phyloP scores from a whole-genome alignment of 768 basidiomycete genomes.

The Pisolithus tinctorius region DNA sequence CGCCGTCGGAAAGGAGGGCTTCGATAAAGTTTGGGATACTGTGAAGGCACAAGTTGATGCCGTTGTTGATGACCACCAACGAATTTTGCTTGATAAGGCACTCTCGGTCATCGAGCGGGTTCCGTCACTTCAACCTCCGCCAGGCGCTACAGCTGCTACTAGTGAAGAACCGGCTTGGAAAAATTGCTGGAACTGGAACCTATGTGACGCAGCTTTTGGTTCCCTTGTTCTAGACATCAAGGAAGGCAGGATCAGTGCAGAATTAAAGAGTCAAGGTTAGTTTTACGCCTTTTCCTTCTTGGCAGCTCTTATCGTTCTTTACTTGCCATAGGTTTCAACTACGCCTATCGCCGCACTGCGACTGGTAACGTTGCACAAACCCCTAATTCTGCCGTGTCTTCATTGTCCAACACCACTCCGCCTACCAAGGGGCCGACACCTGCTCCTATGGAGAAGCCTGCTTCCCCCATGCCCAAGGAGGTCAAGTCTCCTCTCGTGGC shows the following conservation, averaged over 20 bases:
- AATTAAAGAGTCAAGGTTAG: slow-evolving; percentile 87
- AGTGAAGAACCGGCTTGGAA: slow-evolving; percentile 95
- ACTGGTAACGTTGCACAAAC: slow-evolving; percentile 48
- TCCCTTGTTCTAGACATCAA: slow-evolving; percentile 82
- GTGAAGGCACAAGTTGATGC: slow-evolving; percentile 88
- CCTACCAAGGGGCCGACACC: slow-evolving; percentile 29
- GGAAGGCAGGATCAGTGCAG: slow-evolving; percentile 87
- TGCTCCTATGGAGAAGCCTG: slow-evolving; percentile 30
- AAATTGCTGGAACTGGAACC: slow-evolving; percentile 99
- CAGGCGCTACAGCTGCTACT: slow-evolving; percentile 37
- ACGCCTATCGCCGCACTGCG: slow-evolving; percentile 79
- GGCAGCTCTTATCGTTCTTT: slow-evolving; percentile 5
- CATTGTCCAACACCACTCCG: slow-evolving; percentile 34
- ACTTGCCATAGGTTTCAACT: slow-evolving; percentile 75
- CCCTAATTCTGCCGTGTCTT: slow-evolving; percentile 49
- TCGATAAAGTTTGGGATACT: slow-evolving; percentile 91
- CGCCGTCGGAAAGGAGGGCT: slow-evolving; percentile 65
- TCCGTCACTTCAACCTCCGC: slow-evolving; percentile 44
- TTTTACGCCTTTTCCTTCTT: slow-evolving; percentile 2
- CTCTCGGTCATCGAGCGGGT: slow-evolving; percentile 78
- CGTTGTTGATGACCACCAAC: slow-evolving; percentile 88
- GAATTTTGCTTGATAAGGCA: slow-evolving; percentile 82
- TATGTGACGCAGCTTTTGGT: slow-evolving; percentile 94
- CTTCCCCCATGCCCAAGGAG: slow-evolving; percentile 23
- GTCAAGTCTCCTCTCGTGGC: slow-evolving; percentile 29